Evolutionary conservation across 2,329 filamentous ascomycete species (phyloP).

Genomic region (Fusarium musae): DNA sequence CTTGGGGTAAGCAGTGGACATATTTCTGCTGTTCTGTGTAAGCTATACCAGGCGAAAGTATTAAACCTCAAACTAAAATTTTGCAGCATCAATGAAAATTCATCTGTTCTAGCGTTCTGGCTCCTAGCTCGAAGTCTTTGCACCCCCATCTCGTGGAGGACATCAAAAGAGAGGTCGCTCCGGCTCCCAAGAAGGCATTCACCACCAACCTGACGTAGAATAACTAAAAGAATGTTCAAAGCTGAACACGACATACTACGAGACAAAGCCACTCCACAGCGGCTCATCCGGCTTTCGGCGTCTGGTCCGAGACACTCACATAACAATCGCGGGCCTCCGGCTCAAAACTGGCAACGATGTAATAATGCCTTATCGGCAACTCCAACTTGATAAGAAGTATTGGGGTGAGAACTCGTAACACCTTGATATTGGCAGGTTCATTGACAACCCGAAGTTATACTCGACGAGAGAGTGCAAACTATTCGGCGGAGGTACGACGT

Average conservation of each 20-base stretch:
- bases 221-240: background rate
- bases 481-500: background rate
- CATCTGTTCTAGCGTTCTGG: background rate
- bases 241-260: background rate
- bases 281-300: background rate
- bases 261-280: background rate
- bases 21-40: background rate
- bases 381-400: background rate
- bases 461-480: background rate
- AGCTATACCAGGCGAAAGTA: background rate
- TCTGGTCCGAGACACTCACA: background rate
- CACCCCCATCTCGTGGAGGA: background rate
- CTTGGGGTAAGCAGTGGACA: background rate
- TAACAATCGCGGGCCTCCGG: background rate
- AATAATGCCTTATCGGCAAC: background rate
- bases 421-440: background rate
- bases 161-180: background rate
- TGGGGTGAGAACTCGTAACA: background rate
- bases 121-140: background rate
- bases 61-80: too few relatives aligned
- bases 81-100: background rate
- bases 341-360: background rate
- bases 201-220: background rate
- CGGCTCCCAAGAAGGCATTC: background rate
- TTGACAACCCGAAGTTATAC: background rate